A percentile compares a stretch with the other conserved stretches of the same genome.
Conservation (phyloP, 164 flowering plant genomes). For the Umbilicus rupestris region DNA sequence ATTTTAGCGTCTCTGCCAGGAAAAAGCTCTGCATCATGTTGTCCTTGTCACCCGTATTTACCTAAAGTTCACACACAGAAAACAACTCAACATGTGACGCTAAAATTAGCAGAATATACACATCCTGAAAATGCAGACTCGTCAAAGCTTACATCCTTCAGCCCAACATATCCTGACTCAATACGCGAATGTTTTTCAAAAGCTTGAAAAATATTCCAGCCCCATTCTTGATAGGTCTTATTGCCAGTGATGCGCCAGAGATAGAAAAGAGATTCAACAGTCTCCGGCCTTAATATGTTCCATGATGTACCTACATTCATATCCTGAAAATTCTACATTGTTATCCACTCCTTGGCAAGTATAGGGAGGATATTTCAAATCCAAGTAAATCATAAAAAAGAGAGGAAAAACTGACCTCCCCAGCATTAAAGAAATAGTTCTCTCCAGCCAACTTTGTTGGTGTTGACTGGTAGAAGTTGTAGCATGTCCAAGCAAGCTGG, state of each 20-base stretch:
- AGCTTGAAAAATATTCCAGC: slow-evolving; percentile 98
- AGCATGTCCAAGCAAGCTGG: slow-evolving; percentile 97
- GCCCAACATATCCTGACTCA: slow-evolving; percentile 93
- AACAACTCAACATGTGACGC: neutral
- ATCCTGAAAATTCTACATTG: slow-evolving; percentile 36
- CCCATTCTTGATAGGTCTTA: slow-evolving; percentile 96
- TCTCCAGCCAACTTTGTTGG: slow-evolving; percentile 98
- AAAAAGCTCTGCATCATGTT: slow-evolving; percentile 96
- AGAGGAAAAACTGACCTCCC: slow-evolving; percentile 41
- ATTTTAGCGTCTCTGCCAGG: slow-evolving; percentile 92
- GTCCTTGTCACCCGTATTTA: slow-evolving; percentile 75
- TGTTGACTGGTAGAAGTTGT: slow-evolving; percentile 92
- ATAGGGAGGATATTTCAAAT: neutral
- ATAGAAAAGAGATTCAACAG: slow-evolving; percentile 92
- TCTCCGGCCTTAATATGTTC: slow-evolving; percentile 98
- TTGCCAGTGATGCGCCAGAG: slow-evolving; percentile 96
- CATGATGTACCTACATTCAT: slow-evolving; percentile 96
- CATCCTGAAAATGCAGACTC: neutral
- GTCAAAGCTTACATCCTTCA: slow-evolving; percentile 76
- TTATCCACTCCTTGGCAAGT: slow-evolving; percentile 6
- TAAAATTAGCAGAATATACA: neutral
- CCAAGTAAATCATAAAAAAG: neutral
- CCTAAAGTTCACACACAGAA: slow-evolving; percentile 30
- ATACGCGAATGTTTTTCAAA: slow-evolving; percentile 90
- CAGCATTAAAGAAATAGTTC: slow-evolving; percentile 71